Percentiles rank a stretch among this genome's conserved stretches.
Conservation (phyloP, 768 basidiomycete genomes). For the Termitomyces sp. region DNA sequence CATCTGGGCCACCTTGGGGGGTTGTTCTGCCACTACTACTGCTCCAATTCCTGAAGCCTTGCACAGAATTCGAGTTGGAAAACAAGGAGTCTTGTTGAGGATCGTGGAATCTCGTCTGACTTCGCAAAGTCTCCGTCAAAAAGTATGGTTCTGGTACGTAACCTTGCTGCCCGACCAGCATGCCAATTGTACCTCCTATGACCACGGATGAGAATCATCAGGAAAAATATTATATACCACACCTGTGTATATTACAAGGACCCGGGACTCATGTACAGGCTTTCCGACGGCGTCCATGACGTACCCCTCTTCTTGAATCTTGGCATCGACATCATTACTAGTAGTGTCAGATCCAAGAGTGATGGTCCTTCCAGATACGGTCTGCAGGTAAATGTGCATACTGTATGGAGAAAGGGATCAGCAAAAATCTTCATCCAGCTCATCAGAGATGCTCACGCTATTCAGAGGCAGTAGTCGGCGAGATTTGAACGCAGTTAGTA, state of each 20-base stretch:
- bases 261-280: constrained; percentile 63
- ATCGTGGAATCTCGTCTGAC: constrained; percentile 89
- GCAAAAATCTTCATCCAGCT: background rate
- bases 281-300: constrained; percentile 51
- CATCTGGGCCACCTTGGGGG: constrained; percentile 29
- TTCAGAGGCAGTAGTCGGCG: background rate
- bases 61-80: constrained; percentile 74
- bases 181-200: constrained; percentile 79
- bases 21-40: constrained; percentile 54
- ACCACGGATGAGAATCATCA: background rate
- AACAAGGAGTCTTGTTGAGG: constrained; percentile 85
- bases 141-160: constrained; percentile 88
- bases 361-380: background rate
- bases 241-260: constrained; percentile 87
- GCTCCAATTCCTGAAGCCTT: constrained; percentile 78
- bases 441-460: background rate
- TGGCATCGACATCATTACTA: background rate
- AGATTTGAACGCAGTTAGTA: background rate
- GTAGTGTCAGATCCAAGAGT: no score
- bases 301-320: background rate
- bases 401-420: background rate
- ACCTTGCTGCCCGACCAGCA: constrained; percentile 74
- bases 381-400: background rate
- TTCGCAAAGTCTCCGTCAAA: constrained; percentile 77
- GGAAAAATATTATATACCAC: background rate